Base-by-base conservation (phyloP, 768 basidiomycete genomes). In the Gautieria morchelliformis region DNA sequence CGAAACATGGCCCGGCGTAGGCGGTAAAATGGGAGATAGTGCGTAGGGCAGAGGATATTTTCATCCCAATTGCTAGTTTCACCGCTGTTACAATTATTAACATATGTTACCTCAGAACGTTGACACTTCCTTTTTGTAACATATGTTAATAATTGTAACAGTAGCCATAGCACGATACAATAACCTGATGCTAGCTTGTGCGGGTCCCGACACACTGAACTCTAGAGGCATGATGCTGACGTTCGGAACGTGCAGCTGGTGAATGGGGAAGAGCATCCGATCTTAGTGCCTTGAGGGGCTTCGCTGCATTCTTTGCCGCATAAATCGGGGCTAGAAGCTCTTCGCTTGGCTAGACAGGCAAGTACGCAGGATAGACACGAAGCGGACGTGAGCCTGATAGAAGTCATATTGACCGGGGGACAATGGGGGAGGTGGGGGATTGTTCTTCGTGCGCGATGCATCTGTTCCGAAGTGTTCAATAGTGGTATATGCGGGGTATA, bases 1-100 rank as follows among this genome's bases (percentile, higher is more conserved):
- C 80, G 61, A 83, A 83, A 6, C 79, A 77, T 22, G 80, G 79
- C 2, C 78, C 80, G 61, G 81, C 77, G 62, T 79, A 69, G 24
- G 80, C 77, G 2, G 80, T 80, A 58, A 74, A 80, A 62, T 81
- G 81, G 44, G 81, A 80, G 52, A 83, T 80, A 3, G 81, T 83
- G 52, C 81, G 71, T 45, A 82, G 67, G 1, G 78, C 71, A 20
- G 80, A 83, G 19, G 81, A 80, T 58, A 82, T 78, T 59, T 76
- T 79, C 54, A 82, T 78, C 15, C 77, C 78, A 55, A 83, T 72
- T 6, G 79, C 71, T 27, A 82, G 62, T 60, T 82, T 83, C 14
- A 81, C n/a, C n/a, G n/a, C n/a, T n/a, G n/a, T n/a, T n/a, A n/a
- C n/a, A n/a, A n/a, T n/a, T n/a, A n/a, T n/a, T 19, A 46, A 15